Base-by-base conservation (phyloP, 1,139 yeast genomes). In the Suzukiozyma palmioleophila region DNA sequence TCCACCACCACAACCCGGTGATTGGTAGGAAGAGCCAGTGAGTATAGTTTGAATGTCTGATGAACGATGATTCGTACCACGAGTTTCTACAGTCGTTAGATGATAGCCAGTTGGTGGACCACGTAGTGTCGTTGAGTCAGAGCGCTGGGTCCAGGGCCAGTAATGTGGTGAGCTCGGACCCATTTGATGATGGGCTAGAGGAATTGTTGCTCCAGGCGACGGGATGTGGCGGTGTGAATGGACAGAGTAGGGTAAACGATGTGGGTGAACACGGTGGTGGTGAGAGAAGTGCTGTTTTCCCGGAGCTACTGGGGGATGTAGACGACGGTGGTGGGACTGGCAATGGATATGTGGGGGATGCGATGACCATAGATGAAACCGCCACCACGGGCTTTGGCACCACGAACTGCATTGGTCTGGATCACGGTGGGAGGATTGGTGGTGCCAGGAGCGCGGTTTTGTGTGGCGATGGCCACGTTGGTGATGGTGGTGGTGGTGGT, bases 141-240 rank as follows among this genome's bases (percentile, higher is more conserved):
- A n/a, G 4, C 4, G 31, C n/a, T 8, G 15, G 5, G 16, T 28
- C 31, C 14, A 13, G 15, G 12, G 14, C 33, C 18, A n/a, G n/a
- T 5, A 8, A 12, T 13, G 25, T 50, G 10, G 37, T 52, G 9
- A 57, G 58, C 33, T 49, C 64, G 1, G 73, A 67, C 39, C 71
- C 73, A 0, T 66, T 70, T 47, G 64, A 70, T 47, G 76, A 70
- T 47, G 65, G 66, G 1, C 55, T 70, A 34, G 72, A 66, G 51
- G 56, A 50, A 15, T 46, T 47, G 8, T 45, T 57, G 30, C 39
- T 41, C 26, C 38, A 43, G 28, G 22, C 25, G 22, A 24, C 21
- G 22, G 22, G 22, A 18, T 18, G 7, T 18, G 22, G 22, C 22
- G 22, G 22, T 18, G 7, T 18, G 22, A 18, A 5, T 7, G 22